A percentile compares a stretch with the other conserved stretches of the same genome.
phyloP scores from a whole-genome alignment of 2,329 filamentous ascomycete genomes.

The Diaporthe ampelina region DNA sequence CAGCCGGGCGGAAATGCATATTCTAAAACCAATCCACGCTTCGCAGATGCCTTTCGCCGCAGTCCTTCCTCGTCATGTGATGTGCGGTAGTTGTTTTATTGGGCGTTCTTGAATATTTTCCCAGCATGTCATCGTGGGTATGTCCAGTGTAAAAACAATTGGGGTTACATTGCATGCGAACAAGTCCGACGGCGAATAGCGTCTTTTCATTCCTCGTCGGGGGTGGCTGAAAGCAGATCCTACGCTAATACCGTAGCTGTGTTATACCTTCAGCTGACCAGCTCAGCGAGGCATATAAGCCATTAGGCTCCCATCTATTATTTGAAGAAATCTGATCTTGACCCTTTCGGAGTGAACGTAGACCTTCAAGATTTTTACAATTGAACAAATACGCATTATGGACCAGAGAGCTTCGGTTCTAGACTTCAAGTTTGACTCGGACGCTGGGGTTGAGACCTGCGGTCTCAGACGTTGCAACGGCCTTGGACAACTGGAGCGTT shows the following conservation, averaged over 20 bases:
- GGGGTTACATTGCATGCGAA: background rate
- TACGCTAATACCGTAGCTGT: slow-evolving; percentile 19
- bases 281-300: background rate
- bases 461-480: background rate
- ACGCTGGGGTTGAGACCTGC: background rate
- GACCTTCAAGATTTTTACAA: background rate
- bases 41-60: background rate
- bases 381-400: background rate
- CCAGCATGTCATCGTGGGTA: background rate
- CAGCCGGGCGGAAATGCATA: too few species aligned
- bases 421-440: background rate
- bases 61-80: background rate
- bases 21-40: background rate
- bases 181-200: background rate
- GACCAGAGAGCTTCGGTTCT: background rate
- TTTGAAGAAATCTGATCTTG: background rate
- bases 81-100: background rate
- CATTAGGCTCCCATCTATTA: background rate
- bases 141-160: background rate
- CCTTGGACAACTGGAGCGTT: background rate
- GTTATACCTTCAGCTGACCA: slow-evolving; percentile 15
- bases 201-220: background rate
- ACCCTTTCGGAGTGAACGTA: too few species aligned
- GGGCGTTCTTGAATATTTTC: background rate
- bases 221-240: slow-evolving; percentile 21